These are phyloP conservation scores for Tuctoria greenei DNA, from an alignment of 176 grass and related monocot genomes.

Conservation along the genomic window DNA sequence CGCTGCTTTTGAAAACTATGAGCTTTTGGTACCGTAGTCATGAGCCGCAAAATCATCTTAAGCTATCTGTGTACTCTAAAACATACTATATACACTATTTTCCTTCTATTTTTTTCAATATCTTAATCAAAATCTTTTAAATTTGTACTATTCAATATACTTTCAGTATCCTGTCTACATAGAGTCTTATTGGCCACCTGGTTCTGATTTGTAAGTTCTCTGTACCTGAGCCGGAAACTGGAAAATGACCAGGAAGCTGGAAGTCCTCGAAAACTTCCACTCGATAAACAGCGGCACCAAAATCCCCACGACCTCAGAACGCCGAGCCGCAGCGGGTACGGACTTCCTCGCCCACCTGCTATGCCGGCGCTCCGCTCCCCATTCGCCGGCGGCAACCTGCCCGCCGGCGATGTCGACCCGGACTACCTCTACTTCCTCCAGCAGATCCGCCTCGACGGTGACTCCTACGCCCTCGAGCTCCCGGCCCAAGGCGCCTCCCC, in stretches of 20 bases:
- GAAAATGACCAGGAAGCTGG: neutral
- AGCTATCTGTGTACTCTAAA: too few species aligned
- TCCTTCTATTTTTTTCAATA: too few species aligned
- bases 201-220: neutral
- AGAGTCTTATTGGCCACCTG: neutral
- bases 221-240: neutral
- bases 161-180: too few species aligned
- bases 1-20: too few species aligned
- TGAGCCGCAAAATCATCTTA: too few species aligned
- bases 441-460: conserved; percentile 44
- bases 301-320: neutral
- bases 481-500: conserved; percentile 14
- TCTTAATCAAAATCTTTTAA: too few species aligned
- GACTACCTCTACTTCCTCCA: conserved; percentile 68
- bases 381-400: conserved; percentile 20
- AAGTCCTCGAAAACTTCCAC: neutral
- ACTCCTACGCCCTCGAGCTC: conserved; percentile 55
- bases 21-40: too few species aligned
- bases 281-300: neutral
- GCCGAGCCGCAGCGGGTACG: neutral
- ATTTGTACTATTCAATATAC: neutral
- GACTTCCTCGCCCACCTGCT: neutral
- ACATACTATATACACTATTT: too few species aligned
- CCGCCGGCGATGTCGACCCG: conserved; percentile 44
- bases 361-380: conserved; percentile 22